Evolutionary conservation across 441 rosid genomes (phyloP), one percentile per base, ranked within the genome.

Genomic region (Mallotus japonicus): DNA sequence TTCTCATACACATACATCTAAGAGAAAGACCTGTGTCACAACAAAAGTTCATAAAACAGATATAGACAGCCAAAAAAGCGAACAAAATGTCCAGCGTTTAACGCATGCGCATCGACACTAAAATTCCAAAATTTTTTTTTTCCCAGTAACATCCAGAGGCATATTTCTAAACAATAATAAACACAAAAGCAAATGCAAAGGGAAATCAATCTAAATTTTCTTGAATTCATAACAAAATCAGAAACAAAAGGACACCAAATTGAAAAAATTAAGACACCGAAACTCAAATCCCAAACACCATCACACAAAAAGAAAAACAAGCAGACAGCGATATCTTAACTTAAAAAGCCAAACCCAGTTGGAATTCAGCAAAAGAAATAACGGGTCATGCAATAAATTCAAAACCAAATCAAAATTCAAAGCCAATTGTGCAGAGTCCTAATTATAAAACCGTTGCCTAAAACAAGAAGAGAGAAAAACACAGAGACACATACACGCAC

Each of bases 311-410:
- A 54, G 32, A 53, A 66, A 51, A 69, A 70, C 19, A 63, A 46
- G 40, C 62, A 40, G 19, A 68, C 60, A 32, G 54, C 56, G 64
- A 47, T 67, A 53, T 71, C 59, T 70, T 50, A 67, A 70, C 70
- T 34, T 57, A 34, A 8, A 54, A 72, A 63, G 54, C 62, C 51
- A 81, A 78, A 61, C 75, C 82, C 81, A 78, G 49, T 69, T 53
- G 4, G 19, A 84, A 75, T 69, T 65, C 69, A 75, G 42, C 44
- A 62, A 12, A 70, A 63, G 9, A 46, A 66, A 68, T 1, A 40
- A 76, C 24, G 81, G 75, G 81, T 28, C 75, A 51, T 15, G 40
- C 50, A 50, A 2, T 56, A 72, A 28, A 70, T 71, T 13, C n/a
- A 59, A 58, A 68, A 76, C 2, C 3, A 19, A 71, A 78, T 56